A percentile compares a stretch with the other conserved stretches of the same genome.
These are phyloP conservation scores for Sugiyamaella neomexicana DNA, from an alignment of 1,139 yeast genomes.

Conservation along the genomic window DNA sequence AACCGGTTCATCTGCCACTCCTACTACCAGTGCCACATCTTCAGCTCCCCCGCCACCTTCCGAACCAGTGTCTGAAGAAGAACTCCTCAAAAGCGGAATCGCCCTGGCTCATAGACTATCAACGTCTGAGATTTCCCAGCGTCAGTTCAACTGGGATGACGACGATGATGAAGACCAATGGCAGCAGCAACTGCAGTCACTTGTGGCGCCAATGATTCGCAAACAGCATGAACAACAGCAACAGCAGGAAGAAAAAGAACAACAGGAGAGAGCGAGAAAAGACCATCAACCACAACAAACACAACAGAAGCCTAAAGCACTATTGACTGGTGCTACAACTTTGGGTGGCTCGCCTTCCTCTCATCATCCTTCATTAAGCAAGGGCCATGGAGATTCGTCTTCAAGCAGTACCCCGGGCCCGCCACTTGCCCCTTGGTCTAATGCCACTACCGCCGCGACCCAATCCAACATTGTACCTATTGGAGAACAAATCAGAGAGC, in stretches of 20 bases:
- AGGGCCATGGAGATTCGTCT: slow-evolving; percentile 12
- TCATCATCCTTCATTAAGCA: slow-evolving; percentile 6
- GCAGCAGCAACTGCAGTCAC: slow-evolving; percentile 15
- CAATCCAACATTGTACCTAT: slow-evolving; percentile 31
- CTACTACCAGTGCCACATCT: neutral
- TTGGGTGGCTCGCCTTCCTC: slow-evolving; percentile 7
- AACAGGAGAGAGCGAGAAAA: neutral
- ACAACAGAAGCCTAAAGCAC: slow-evolving; percentile 6
- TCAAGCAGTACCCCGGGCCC: slow-evolving; percentile 13
- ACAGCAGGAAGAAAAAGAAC: neutral
- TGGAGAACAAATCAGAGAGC: slow-evolving; percentile 34
- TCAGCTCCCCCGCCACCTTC: neutral
- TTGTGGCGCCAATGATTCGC: slow-evolving; percentile 15
- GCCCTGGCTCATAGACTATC: slow-evolving; percentile 40
- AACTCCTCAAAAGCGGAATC: slow-evolving; percentile 40
- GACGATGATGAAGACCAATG: slow-evolving; percentile 42
- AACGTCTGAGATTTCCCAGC: slow-evolving; percentile 28
- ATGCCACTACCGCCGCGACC: slow-evolving; percentile 20
- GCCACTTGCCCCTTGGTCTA: slow-evolving; percentile 30
- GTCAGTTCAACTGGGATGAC: slow-evolving; percentile 45
- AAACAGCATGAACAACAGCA: slow-evolving; percentile 16
- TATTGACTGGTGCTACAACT: slow-evolving; percentile 14
- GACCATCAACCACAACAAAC: neutral
- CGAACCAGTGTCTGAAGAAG: slow-evolving; percentile 37
- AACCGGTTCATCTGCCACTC: neutral